Evolutionary conservation across 805 yeast species (phyloP), one percentile per base, ranked within the genome.

Genomic region (Teunomyces tritomae): DNA sequence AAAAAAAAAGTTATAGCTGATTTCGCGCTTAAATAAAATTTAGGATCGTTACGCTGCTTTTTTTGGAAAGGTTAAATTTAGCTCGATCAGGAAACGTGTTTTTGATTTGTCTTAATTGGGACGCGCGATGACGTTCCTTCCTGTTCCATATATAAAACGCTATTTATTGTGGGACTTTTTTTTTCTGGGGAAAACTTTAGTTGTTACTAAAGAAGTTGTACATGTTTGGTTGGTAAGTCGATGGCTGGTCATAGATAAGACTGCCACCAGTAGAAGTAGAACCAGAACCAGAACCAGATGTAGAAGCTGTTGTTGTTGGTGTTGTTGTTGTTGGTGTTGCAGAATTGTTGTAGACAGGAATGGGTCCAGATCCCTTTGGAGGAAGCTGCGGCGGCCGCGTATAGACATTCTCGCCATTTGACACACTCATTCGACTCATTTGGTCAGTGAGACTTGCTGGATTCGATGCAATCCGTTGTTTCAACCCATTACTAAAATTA

Each of bases 221-320:
- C 73, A 75, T 71, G 48, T 74, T 65, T 2, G 80, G 77, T 52
- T 72, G 71, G 54, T 76, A 76, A 2, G 73, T 68, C 0, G 80
- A 75, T 1, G 80, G 80, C 29, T 61, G 57, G 46, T 61, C 58
- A 56, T 61, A 64, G 39, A 61, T 64, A 17, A 61, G 50, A n/a
- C 14, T 14, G 26, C 27, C 24, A 4, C 24, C 13, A 20, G 6
- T 20, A 20, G 24, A 4, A 20, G 24, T 20, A 20, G 24, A 20
- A 20, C 5, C 5, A 20, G 24, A 20, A 20, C 6, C 5, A 20
- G 24, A 20, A 20, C 5, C 5, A 20, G 24, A 20, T 5, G 6
- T 20, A 20, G 24, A 17, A 17, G 20, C 20, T 4, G 20, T 17
- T 17, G 5, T 5, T 17, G 5, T 17, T 17, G 4, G 3, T 17